Evolutionary conservation across 2,329 filamentous ascomycete species (phyloP).

Genomic region (Colletotrichum sp.): DNA sequence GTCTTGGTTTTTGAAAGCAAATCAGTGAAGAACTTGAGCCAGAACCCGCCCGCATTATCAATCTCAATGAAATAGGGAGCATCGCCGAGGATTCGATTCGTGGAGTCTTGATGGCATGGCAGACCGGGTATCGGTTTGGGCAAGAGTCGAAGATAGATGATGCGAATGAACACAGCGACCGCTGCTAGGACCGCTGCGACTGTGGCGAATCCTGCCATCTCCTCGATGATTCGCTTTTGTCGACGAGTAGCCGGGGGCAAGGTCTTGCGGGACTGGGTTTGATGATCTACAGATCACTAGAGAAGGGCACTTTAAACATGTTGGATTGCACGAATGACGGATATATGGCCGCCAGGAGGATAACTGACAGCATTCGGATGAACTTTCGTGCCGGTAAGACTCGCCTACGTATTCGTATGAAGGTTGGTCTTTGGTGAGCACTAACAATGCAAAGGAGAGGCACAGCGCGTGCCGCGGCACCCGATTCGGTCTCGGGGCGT

Average conservation of each 20-base stretch:
- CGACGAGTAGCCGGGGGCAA: neutral
- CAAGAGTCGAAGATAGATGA: neutral
- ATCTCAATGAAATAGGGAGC: neutral
- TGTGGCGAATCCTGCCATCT: neutral
- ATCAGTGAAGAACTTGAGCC: neutral
- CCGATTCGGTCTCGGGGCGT: neutral
- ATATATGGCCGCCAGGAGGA: neutral
- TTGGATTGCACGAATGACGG: neutral
- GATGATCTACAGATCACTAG: neutral
- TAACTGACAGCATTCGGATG: neutral
- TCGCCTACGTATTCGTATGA: neutral
- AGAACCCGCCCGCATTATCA: neutral
- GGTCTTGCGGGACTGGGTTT: neutral
- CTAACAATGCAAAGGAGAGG: neutral
- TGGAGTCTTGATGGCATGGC: neutral
- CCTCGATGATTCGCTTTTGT: neutral
- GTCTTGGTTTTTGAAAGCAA: neutral
- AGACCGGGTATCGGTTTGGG: neutral
- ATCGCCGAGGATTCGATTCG: neutral
- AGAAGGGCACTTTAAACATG: neutral
- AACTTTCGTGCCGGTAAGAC: neutral
- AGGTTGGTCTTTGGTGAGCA: neutral
- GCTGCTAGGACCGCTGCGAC: neutral
- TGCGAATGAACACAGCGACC: neutral
- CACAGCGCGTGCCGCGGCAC: neutral